Percentiles rank a stretch among this genome's conserved stretches.
Conservation (phyloP, 495 filamentous ascomycete species). For the Aspergillus saccharolyticus region DNA sequence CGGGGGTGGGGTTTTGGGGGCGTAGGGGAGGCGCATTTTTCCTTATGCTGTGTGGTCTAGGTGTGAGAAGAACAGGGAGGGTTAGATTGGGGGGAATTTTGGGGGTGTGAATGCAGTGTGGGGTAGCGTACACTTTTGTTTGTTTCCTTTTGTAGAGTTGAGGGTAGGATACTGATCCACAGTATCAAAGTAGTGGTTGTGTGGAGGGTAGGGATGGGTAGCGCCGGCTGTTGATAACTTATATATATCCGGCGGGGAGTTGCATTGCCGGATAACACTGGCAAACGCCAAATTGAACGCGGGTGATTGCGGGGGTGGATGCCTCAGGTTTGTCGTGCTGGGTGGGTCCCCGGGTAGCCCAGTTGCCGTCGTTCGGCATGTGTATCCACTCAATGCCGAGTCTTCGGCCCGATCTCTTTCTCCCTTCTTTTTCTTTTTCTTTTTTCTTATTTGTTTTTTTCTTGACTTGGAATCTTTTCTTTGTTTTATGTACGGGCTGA, state of each 20-base stretch:
- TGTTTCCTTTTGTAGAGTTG: neutral
- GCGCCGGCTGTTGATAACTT: neutral
- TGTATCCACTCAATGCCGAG: neutral
- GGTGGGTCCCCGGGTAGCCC: neutral
- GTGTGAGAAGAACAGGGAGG: neutral
- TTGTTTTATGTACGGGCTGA: no score
- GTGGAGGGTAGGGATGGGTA: neutral
- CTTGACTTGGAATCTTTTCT: no score
- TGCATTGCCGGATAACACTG: neutral
- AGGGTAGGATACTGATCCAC: no score
- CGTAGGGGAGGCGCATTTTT: slow-evolving; percentile 66
- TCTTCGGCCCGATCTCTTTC: neutral
- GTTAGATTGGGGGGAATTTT: neutral
- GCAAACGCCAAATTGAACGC: no score
- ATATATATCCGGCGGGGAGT: neutral
- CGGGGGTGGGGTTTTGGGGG: slow-evolving; percentile 42
- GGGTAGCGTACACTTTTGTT: neutral
- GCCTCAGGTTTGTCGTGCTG: no score
- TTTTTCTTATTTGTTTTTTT: neutral
- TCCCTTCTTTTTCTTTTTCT: neutral
- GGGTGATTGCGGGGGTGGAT: neutral
- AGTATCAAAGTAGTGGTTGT: no score
- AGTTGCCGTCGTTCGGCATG: neutral
- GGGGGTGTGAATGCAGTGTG: no score
- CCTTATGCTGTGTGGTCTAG: neutral